A percentile compares a stretch with the other conserved stretches of the same genome.
phyloP scores from a whole-genome alignment of 257 asterid genomes.

The Primulina tabacum region DNA sequence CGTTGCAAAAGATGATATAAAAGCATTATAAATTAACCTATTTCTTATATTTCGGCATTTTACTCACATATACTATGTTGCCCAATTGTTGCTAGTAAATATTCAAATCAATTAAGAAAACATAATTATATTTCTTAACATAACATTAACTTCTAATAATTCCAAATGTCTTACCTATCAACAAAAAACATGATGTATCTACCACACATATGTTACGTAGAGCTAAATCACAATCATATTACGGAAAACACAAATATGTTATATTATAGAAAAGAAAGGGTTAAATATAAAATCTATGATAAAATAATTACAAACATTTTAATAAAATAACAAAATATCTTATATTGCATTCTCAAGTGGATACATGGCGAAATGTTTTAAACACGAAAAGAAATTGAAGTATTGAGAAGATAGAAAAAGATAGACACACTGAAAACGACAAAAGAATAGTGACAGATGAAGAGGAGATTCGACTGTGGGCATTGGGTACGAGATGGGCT shows the following conservation, averaged over 20 bases:
- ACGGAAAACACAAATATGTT: no score
- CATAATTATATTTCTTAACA: neutral
- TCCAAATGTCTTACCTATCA: neutral
- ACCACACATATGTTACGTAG: no score
- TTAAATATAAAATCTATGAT: neutral
- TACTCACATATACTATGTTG: neutral
- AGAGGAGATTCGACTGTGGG: neutral
- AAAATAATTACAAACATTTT: neutral
- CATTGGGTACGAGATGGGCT: neutral
- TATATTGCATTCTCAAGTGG: neutral
- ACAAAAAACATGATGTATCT: neutral
- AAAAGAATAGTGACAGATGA: neutral
- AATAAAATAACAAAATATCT: no score
- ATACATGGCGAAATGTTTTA: no score
- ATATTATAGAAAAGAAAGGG: neutral
- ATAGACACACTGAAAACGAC: neutral
- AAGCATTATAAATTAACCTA: neutral
- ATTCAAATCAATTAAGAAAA: no score
- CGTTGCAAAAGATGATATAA: neutral
- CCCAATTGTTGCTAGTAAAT: neutral
- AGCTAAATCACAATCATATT: no score
- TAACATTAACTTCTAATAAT: no score
- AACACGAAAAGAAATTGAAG: neutral
- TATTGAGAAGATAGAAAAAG: neutral
- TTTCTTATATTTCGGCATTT: neutral